Percentiles rank a stretch among this genome's conserved stretches.
Evolutionary conservation across 805 yeast genomes (phyloP).

Genomic region (Teunomyces stri): DNA sequence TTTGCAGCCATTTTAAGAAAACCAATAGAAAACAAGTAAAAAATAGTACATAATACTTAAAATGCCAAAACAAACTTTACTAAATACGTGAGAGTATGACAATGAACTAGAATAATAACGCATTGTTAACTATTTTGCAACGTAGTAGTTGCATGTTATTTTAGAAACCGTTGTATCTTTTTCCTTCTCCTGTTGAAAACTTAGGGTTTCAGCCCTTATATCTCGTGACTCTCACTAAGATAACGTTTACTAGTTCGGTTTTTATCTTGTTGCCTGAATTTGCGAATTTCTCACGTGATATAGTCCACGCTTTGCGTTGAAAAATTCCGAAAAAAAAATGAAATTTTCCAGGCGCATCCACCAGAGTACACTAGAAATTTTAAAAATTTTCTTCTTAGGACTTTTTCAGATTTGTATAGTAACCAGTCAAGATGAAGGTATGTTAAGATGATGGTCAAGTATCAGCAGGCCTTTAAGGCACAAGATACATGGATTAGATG

Average conservation of each 20-base stretch:
- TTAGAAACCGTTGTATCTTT: too few relatives aligned
- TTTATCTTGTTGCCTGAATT: neutral
- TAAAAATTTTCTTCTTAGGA: slow-evolving; percentile 17
- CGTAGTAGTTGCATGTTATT: too few relatives aligned
- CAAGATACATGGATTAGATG: neutral
- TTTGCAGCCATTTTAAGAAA: slow-evolving; percentile 1
- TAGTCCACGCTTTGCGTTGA: neutral
- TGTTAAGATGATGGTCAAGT: slow-evolving; percentile 17
- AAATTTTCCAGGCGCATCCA: slow-evolving; percentile 4
- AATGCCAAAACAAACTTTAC: too few relatives aligned
- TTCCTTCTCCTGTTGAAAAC: neutral
- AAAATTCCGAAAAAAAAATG: slow-evolving; percentile 1
- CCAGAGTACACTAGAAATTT: slow-evolving; percentile 2
- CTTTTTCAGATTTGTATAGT: slow-evolving; percentile 24
- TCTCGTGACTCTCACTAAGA: neutral
- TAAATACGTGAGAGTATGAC: too few relatives aligned
- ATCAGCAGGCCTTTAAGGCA: neutral
- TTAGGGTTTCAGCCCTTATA: neutral
- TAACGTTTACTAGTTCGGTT: neutral
- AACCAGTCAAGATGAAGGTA: slow-evolving; percentile 43
- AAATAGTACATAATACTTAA: neutral
- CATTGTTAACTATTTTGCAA: too few relatives aligned
- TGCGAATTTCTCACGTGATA: neutral
- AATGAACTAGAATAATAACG: too few relatives aligned
- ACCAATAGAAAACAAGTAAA: neutral